These are phyloP conservation scores for Orobanche coerulescens DNA, from an alignment of 257 asterid species.

Conservation along the genomic window DNA sequence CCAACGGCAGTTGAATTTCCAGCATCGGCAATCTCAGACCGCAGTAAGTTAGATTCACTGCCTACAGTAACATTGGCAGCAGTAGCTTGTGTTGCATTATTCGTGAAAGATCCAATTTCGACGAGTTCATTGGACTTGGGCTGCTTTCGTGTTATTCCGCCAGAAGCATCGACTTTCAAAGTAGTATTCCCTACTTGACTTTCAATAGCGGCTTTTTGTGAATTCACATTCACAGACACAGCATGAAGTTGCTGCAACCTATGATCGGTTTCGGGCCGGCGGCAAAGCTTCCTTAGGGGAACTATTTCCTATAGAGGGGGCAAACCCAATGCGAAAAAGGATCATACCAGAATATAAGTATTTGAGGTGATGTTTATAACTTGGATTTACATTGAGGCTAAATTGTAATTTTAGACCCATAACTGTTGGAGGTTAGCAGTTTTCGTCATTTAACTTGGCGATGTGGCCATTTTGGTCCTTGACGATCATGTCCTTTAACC, in stretches of 20 bases:
- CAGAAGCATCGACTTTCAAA: slow-evolving; percentile 17
- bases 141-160: slow-evolving; percentile 24
- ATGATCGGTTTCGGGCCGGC: slow-evolving; percentile 51
- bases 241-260: slow-evolving; percentile 46
- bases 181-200: slow-evolving; percentile 24
- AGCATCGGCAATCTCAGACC: slow-evolving; percentile 8
- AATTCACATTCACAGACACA: slow-evolving; percentile 22
- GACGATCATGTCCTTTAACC: too few relatives aligned
- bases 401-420: too few relatives aligned
- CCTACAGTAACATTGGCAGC: slow-evolving; percentile 12
- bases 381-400: too few relatives aligned
- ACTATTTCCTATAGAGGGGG: slow-evolving; percentile 58
- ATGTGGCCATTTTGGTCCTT: too few relatives aligned
- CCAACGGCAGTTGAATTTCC: slow-evolving; percentile 6
- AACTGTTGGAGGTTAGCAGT: too few relatives aligned
- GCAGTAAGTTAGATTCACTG: slow-evolving; percentile 13
- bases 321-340: too few relatives aligned
- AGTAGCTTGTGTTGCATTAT: background rate
- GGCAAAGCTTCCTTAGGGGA: slow-evolving; percentile 45
- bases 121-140: slow-evolving; percentile 23
- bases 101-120: background rate
- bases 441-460: too few relatives aligned
- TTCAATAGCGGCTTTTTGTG: slow-evolving; percentile 32
- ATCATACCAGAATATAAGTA: background rate
- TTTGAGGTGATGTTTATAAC: background rate